Conservation (phyloP, 2,329 filamentous ascomycete species). For the Fusarium sambucinum region DNA sequence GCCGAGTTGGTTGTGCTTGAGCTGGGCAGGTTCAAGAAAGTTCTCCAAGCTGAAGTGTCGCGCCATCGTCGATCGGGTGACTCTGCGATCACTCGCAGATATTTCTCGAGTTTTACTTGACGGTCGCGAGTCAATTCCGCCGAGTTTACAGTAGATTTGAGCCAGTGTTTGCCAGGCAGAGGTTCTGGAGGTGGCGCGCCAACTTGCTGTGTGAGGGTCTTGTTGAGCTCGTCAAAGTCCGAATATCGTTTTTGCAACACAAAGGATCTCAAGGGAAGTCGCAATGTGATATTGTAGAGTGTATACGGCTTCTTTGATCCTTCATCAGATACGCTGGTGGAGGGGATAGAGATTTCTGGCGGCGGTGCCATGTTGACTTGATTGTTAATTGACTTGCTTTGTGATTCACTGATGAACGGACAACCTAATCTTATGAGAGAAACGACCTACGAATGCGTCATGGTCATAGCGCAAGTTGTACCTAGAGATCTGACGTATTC, state of each 20-base stretch:
- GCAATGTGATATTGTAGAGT: slow-evolving; percentile 81
- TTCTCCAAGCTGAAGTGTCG: slow-evolving; percentile 77
- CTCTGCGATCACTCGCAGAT: slow-evolving; percentile 78
- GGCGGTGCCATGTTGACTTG: slow-evolving; percentile 68
- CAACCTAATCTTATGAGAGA: slow-evolving; percentile 2
- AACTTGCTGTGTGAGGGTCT: slow-evolving; percentile 68
- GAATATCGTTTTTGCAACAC: slow-evolving; percentile 86
- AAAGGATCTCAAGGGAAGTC: slow-evolving; percentile 80
- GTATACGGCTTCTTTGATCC: slow-evolving; percentile 74
- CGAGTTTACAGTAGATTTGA: slow-evolving; percentile 77
- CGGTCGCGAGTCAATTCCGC: slow-evolving; percentile 77
- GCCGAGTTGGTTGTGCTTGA: slow-evolving; percentile 63
- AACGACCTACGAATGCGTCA: slow-evolving; percentile 35
- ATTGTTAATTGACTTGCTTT: slow-evolving; percentile 2
- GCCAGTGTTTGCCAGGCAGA: slow-evolving; percentile 81
- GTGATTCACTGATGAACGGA: background rate
- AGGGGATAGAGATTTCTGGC: slow-evolving; percentile 75
- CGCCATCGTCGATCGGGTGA: slow-evolving; percentile 82
- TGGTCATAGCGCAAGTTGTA: slow-evolving; percentile 23
- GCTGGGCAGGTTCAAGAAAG: slow-evolving; percentile 77
- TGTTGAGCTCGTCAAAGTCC: slow-evolving; percentile 78
- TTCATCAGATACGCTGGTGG: slow-evolving; percentile 69
- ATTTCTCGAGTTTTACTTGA: slow-evolving; percentile 75
- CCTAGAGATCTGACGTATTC: slow-evolving; percentile 38
- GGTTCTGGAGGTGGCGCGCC: slow-evolving; percentile 73